Evolutionary conservation across 2,329 filamentous ascomycete genomes (phyloP).

Genomic region (Sarocladiaceae sp.): DNA sequence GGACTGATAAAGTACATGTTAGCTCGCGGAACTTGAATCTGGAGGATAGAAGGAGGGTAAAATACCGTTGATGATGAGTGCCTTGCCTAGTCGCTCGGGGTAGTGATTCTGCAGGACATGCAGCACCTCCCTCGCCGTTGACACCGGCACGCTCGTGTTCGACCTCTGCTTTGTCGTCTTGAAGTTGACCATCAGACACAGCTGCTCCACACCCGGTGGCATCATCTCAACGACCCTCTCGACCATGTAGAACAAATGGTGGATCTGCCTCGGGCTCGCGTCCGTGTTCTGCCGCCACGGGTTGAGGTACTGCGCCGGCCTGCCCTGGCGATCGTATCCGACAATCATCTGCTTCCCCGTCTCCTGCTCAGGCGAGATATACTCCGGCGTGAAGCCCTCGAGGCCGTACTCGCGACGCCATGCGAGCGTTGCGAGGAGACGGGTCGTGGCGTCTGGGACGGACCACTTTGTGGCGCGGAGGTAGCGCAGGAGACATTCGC

Average conservation of each 20-base stretch:
- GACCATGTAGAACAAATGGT: conserved; percentile 94
- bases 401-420: conserved; percentile 92
- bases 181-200: conserved; percentile 89
- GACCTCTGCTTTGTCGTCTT: conserved; percentile 68
- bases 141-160: conserved; percentile 66
- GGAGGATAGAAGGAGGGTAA: background rate
- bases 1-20: conserved; percentile 47
- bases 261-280: conserved; percentile 74
- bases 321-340: conserved; percentile 76
- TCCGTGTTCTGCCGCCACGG: conserved; percentile 92
- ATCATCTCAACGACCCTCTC: conserved; percentile 85
- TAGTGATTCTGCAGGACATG: conserved; percentile 93
- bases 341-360: conserved; percentile 91
- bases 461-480: conserved; percentile 92
- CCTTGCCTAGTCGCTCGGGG: conserved; percentile 82
- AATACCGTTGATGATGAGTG: conserved; percentile 79
- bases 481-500: conserved; percentile 87
- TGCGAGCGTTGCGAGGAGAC: conserved; percentile 71
- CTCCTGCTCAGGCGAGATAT: conserved; percentile 90
- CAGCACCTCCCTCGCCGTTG: conserved; percentile 75
- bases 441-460: conserved; percentile 65
- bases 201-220: conserved; percentile 77
- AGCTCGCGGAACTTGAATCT: too few species aligned
- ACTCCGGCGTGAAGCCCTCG: conserved; percentile 70
- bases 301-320: conserved; percentile 88